phyloP scores from a whole-genome alignment of 169 alveolate genomes.

The Plasmodium vinckei region DNA sequence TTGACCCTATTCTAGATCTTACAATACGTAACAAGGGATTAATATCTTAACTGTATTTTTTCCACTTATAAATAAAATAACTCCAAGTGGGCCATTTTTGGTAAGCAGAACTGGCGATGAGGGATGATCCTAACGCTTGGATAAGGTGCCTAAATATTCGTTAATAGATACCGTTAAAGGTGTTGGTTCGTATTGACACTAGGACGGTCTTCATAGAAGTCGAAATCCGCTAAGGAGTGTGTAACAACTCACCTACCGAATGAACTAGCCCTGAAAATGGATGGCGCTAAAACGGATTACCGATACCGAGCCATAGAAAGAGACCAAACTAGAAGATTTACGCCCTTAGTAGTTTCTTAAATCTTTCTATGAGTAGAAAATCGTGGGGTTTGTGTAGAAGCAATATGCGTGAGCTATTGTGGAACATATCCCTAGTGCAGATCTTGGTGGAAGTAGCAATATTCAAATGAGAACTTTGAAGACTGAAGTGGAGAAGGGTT shows the following conservation, averaged over 20 bases:
- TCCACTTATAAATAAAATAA: slow-evolving; percentile 83
- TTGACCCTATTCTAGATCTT: slow-evolving; percentile 91
- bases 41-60: neutral
- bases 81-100: slow-evolving; percentile 94
- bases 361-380: slow-evolving; percentile 92
- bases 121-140: slow-evolving; percentile 94
- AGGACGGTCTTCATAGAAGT: slow-evolving; percentile 95
- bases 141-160: slow-evolving; percentile 93
- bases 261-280: slow-evolving; percentile 93
- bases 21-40: slow-evolving; percentile 35
- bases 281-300: slow-evolving; percentile 93
- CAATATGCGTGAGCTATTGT: slow-evolving; percentile 92
- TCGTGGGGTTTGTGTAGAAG: slow-evolving; percentile 92
- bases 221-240: slow-evolving; percentile 95
- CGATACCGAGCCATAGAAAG: slow-evolving; percentile 88
- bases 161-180: slow-evolving; percentile 93
- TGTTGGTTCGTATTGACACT: slow-evolving; percentile 92
- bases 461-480: slow-evolving; percentile 94
- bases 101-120: slow-evolving; percentile 95
- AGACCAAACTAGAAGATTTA: neutral
- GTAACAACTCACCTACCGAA: slow-evolving; percentile 94
- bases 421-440: slow-evolving; percentile 94
- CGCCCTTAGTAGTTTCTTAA: slow-evolving; percentile 73
- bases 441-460: slow-evolving; percentile 95
- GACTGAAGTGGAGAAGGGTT: slow-evolving; percentile 96